These are phyloP conservation scores for Petunia hybrid DNA, from an alignment of 305 asterid genomes.

Conservation along the genomic window DNA sequence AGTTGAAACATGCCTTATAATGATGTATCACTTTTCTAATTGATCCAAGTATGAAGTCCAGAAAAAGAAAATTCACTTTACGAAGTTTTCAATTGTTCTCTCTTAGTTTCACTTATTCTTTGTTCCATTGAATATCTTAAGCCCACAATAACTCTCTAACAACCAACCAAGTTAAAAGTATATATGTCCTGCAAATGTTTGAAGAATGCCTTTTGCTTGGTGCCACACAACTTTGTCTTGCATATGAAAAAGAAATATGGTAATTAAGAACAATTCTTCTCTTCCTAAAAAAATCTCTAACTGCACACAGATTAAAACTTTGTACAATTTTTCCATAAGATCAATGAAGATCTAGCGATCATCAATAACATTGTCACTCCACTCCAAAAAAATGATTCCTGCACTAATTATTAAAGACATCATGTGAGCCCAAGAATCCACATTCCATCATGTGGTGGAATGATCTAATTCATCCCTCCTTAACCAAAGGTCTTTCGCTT, in stretches of 20 bases:
- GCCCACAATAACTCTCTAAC: background rate
- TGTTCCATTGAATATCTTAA: background rate
- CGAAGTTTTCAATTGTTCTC: background rate
- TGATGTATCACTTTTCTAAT: background rate
- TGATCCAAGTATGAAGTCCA: background rate
- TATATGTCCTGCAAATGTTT: background rate
- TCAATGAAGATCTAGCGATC: background rate
- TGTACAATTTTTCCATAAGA: background rate
- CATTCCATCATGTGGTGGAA: background rate
- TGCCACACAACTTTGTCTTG: background rate
- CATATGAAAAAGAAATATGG: background rate
- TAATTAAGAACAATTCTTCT: background rate
- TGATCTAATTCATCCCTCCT: background rate
- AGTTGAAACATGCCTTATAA: background rate
- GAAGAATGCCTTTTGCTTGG: background rate
- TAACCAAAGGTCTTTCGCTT: background rate
- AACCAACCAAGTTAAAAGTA: constrained; percentile 6
- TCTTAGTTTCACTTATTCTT: background rate
- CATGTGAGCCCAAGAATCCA: background rate
- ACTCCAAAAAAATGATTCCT: background rate
- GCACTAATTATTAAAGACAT: background rate
- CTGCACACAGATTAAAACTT: background rate
- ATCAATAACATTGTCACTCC: constrained; percentile 19
- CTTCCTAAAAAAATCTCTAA: background rate
- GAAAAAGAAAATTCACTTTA: background rate